These are phyloP conservation scores for Aspergillus nidulans DNA, from an alignment of 495 filamentous ascomycete genomes.

Conservation along the genomic window DNA sequence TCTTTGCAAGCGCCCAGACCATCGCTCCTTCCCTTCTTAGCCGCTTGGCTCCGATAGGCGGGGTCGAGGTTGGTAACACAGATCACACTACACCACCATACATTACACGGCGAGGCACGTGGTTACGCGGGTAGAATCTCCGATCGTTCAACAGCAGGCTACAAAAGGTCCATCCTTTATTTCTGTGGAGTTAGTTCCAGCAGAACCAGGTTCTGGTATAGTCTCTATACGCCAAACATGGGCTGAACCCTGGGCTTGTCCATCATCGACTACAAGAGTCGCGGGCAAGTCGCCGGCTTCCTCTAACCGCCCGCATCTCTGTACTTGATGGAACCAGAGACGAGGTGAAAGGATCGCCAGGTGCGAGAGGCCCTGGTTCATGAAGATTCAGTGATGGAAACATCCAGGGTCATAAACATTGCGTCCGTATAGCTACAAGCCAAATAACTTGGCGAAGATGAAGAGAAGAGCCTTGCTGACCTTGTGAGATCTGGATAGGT, in stretches of 20 bases:
- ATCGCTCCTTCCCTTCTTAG: not conserved
- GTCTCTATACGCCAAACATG: too few species aligned
- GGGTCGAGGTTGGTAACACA: not conserved
- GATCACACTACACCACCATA: not conserved
- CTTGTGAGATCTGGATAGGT: conserved; percentile 54
- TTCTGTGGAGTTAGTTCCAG: too few species aligned
- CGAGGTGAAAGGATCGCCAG: not conserved
- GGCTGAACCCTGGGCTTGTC: not conserved
- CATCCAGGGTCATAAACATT: not conserved
- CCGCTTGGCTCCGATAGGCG: not conserved
- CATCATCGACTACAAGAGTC: not conserved
- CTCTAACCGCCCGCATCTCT: not conserved
- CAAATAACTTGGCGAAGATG: not conserved
- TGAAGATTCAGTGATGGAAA: not conserved
- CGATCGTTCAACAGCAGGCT: not conserved
- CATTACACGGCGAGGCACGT: too few species aligned
- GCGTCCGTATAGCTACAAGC: not conserved
- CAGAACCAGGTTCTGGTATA: too few species aligned
- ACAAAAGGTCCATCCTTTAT: not conserved
- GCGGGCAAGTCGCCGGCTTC: not conserved
- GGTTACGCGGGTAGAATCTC: not conserved
- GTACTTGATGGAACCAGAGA: not conserved
- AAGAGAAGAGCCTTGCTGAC: conserved; percentile 16
- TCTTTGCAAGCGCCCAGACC: not conserved
- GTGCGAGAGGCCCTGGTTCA: not conserved